Base-by-base conservation (phyloP, 73 alveolate genomes). In the Blepharisma japonicum region DNA sequence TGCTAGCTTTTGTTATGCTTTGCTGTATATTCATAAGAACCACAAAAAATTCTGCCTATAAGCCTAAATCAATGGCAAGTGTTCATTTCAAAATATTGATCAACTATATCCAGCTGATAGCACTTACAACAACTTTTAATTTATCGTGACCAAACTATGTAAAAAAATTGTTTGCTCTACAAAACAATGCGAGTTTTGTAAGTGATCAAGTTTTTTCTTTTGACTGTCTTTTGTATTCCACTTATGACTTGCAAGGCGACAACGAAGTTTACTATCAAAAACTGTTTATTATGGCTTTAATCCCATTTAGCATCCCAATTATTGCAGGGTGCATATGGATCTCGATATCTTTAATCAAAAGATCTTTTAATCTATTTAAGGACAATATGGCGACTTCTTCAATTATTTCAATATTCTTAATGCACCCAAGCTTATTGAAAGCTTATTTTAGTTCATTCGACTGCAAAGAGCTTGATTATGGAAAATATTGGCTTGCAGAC, bases 121-220 rank as follows among this genome's bases (percentile, higher is more conserved):
- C 79, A 1, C 61, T 89, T 39, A 74, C 89, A 25, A 85, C 95
- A 7, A 68, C 89, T 11, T 89, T 89, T 55, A 81, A 89, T 14
- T 74, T 89, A 3, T 45, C 85, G 45, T 89, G 95, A 92, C 92
- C 95, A 42, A 77, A 55, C 4, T 47, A 56, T 23, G 83, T 89
- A 6, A 51, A 7, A 8, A 20, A 79, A 20, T 68, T 89, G 45
- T 89, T 89, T 55, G 72, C 71, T 0, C 9, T 82, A 3, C 78
- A 82, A 9, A 8, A 83, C n/a, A 82, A 82, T 47, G 85, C 88
- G 5, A 56, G 83, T 0, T 56, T 70, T 11, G 86, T 86, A 27
- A 39, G 80, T 23, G 89, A 85, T 5, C 67, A 78, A 47, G n/a
- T 89, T 20, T 83, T 89, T 9, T 85, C 92, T n/a, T 72, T 86